Evolutionary conservation across 2,329 filamentous ascomycete genomes (phyloP).

Genomic region (Trichophyton equinum): DNA sequence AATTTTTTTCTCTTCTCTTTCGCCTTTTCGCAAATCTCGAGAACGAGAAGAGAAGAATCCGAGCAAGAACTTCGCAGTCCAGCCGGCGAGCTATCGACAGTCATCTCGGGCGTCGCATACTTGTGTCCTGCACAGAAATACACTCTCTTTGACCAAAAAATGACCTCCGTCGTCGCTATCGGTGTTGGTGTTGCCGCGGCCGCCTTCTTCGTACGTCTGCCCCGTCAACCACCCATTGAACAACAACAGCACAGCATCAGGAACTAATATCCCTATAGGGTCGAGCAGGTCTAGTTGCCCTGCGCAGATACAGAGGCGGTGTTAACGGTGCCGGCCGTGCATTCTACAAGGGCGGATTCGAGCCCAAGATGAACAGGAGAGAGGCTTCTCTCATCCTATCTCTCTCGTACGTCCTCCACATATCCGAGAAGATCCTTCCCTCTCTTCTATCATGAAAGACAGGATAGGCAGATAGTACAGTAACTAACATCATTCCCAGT

Average conservation of each 20-base stretch:
- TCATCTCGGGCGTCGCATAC: not conserved
- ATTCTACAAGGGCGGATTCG: slow-evolving; percentile 98
- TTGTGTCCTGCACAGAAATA: not conserved
- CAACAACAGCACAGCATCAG: slow-evolving; percentile 4
- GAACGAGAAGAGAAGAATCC: not conserved
- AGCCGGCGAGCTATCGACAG: not conserved
- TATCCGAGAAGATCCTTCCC: not conserved
- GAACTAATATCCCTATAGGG: slow-evolving; percentile 44
- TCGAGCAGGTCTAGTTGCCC: slow-evolving; percentile 79
- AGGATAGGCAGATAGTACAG: not conserved
- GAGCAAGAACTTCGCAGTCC: not conserved
- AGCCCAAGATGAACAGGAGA: slow-evolving; percentile 80
- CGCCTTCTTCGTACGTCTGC: slow-evolving; percentile 61
- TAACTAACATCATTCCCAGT: slow-evolving; percentile 35
- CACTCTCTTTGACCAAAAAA: not conserved
- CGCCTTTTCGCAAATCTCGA: not conserved
- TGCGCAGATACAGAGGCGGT: slow-evolving; percentile 58
- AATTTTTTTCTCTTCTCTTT: not conserved
- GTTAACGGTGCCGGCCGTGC: slow-evolving; percentile 72
- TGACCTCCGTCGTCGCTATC: slow-evolving; percentile 28
- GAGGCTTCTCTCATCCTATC: slow-evolving; percentile 86
- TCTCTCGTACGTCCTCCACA: slow-evolving; percentile 53
- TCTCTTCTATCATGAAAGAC: not conserved
- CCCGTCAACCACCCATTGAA: not conserved
- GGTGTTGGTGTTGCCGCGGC: slow-evolving; percentile 41